Conservation (phyloP, 495 filamentous ascomycete species). For the Cryomyces minteri region DNA sequence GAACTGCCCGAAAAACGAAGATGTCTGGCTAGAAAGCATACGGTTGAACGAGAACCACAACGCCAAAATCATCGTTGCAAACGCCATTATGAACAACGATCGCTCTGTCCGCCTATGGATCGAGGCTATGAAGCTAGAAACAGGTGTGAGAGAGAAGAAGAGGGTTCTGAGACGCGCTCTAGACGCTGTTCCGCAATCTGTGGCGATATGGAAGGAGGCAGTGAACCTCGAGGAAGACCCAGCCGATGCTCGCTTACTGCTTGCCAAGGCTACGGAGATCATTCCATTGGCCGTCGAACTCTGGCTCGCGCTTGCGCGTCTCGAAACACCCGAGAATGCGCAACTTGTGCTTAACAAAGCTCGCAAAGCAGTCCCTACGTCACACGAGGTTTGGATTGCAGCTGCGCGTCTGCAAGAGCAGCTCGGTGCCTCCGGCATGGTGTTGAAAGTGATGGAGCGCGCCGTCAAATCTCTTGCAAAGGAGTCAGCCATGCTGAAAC, state of each 20-base stretch:
- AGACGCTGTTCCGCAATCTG: constrained; percentile 77
- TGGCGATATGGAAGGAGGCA: constrained; percentile 91
- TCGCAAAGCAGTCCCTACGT: constrained; percentile 79
- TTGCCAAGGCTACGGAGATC: constrained; percentile 85
- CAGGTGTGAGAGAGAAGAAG: constrained; percentile 62
- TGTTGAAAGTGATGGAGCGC: constrained; percentile 76
- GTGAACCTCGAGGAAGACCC: constrained; percentile 87
- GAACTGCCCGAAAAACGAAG: constrained; percentile 82
- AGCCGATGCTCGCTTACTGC: constrained; percentile 64
- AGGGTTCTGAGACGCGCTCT: constrained; percentile 77
- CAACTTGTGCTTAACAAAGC: constrained; percentile 91
- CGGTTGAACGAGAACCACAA: constrained; percentile 81
- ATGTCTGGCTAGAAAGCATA: constrained; percentile 90
- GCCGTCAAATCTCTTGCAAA: constrained; percentile 77
- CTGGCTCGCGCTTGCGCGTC: constrained; percentile 80
- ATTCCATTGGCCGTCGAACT: constrained; percentile 86
- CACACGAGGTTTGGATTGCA: constrained; percentile 90
- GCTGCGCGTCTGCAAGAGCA: constrained; percentile 86
- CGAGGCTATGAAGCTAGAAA: constrained; percentile 85
- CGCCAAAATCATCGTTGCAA: constrained; percentile 87
- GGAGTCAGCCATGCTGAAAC: constrained; percentile 87
- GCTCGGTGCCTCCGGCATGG: constrained; percentile 50
- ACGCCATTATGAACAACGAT: constrained; percentile 78
- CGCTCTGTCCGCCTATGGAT: constrained; percentile 83
- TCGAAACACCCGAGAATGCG: constrained; percentile 77